Evolutionary conservation across 306 rosid genomes (phyloP), one percentile per base, ranked within the genome.

Genomic region (Hippophae tibetana): DNA sequence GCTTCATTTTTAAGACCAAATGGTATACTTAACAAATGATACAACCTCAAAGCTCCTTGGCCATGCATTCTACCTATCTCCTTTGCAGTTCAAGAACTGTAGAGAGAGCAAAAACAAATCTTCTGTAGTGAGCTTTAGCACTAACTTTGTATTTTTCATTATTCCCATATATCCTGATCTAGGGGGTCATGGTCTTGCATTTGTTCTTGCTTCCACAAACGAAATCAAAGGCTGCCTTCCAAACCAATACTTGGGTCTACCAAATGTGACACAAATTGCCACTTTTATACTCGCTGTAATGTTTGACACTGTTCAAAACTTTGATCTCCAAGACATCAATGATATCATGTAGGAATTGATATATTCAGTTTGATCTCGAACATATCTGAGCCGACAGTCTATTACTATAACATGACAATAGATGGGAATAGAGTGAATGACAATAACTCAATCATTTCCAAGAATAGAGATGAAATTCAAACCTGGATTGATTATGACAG

Each of bases 201-300:
- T 69, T 6, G 43, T 60, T 60, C 64, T 74, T 11, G 18, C 64
- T n/a, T 63, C 67, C 42, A 42, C 62, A 46, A 54, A 47, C 13
- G 18, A 63, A 23, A 65, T 31, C 27, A 63, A 63, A 58, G 62
- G 46, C 6, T 63, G 63, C 58, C 79, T 74, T 52, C 23, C 41
- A 48, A 74, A 54, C 66, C 64, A 69, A 54, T 64, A 47, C 13
- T 23, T 74, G 11, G 79, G 68, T 63, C 74, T 74, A 11, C 79
- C 79, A 44, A 69, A 74, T 64, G 63, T 42, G 51, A 60, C 31
- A 47, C 51, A 54, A 52, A 56, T 61, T 18, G 38, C 65, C 31
- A 64, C 57, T 56, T 26, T 43, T 46, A 58, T 59, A 42, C 57
- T 64, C 25, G 79, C 68, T 10, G 43, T 68, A 6, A 71, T 69